Evolutionary conservation across 208 protist genomes (phyloP).

Genomic region (Angomonas desouzai): DNA sequence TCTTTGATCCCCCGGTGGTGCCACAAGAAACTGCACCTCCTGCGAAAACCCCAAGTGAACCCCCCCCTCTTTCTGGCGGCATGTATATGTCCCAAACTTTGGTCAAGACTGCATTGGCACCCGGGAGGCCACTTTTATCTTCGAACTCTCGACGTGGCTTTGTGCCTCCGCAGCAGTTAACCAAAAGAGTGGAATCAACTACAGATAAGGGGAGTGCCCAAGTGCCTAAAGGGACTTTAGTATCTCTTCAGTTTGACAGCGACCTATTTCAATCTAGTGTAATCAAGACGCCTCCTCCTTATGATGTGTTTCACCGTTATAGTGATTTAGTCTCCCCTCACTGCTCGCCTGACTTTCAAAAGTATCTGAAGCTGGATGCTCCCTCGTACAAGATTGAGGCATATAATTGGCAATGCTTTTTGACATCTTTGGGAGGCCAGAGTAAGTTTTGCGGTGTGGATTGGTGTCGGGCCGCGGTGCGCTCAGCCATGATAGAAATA

Average conservation of each 20-base stretch:
- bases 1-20: background rate
- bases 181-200: background rate
- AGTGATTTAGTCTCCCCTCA: background rate
- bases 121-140: too few relatives aligned
- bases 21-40: slow-evolving; percentile 5
- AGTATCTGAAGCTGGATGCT: background rate
- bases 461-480: background rate
- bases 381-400: background rate
- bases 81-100: too few relatives aligned
- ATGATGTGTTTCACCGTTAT: background rate
- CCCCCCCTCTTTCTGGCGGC: too few relatives aligned
- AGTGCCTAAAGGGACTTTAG: background rate
- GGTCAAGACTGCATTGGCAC: too few relatives aligned
- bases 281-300: background rate
- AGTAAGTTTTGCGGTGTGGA: background rate
- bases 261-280: background rate
- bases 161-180: background rate
- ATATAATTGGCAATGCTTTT: background rate
- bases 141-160: slow-evolving; percentile 7
- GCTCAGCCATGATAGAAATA: background rate
- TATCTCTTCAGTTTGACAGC: background rate
- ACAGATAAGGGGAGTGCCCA: background rate
- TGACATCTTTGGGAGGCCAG: background rate
- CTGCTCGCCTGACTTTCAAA: background rate
- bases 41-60: too few relatives aligned